Base-by-base conservation (phyloP, 1,284 basidiomycete species). In the Tylopilus sp. region DNA sequence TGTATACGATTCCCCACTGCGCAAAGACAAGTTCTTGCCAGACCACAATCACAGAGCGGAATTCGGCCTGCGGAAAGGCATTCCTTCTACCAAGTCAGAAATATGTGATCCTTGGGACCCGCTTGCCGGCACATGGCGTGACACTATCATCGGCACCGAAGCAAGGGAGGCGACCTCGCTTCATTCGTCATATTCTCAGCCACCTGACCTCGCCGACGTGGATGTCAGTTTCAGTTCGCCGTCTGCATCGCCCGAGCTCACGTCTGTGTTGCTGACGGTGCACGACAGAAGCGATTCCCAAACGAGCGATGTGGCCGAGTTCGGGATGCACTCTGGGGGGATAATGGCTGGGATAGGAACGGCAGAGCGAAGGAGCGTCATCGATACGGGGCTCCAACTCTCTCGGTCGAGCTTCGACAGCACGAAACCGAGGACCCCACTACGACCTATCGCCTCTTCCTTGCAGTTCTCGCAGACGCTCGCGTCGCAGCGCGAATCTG, bases 281-380 rank as follows among this genome's bases (percentile, higher is more conserved):
- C 62, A 69, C 34, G 65, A 67, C 29, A 49, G 49, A n/a, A 47
- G 19, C 6, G 53, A 61, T 28, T 55, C 56, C 4, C 21, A 23
- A 46, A 56, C 44, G 11, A 53, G 55, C 26, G 65, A 65, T 15
- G 12, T 51, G 1, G 61, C 52, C 8, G 68, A 70, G 49, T 65
- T 68, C 41, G 65, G 66, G 30, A 41, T 49, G 46, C 19, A 13
- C 10, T 39, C 28, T 0, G 34, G 39, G 36, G 64, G 69, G 30
- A 74, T n/a, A n/a, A n/a, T 77, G 75, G 70, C 69, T 5, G 75
- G 75, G 1, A 55, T 77, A 9, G 76, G 74, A 0, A 73, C 74
- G 13, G 70, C 66, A 16, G 61, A 61, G 28, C 54, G 69, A 2
- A 58, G 63, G 13, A 64, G 65, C 42, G 21, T 55, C 33, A 55